Evolutionary conservation across 164 flowering plant genomes (phyloP).

Genomic region (Tetracentron sinense): DNA sequence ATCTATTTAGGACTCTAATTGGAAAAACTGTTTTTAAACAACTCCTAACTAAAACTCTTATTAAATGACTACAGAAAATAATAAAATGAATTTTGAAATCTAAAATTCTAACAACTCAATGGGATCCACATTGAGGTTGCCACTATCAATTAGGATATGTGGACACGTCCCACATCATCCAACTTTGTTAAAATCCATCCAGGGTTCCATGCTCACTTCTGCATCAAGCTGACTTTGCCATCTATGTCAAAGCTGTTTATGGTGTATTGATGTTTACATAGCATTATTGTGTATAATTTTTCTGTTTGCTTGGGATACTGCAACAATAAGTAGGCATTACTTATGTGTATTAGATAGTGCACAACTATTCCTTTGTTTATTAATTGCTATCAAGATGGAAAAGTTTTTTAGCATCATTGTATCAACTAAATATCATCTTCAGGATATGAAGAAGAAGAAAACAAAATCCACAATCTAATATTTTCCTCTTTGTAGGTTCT

Average conservation of each 20-base stretch:
- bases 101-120: too few species aligned
- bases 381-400: not conserved
- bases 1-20: too few species aligned
- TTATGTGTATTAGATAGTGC: not conserved
- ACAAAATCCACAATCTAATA: not conserved
- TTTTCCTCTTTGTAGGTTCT: constrained; percentile 48
- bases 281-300: not conserved
- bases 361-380: not conserved
- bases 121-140: too few species aligned
- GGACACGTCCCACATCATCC: too few species aligned
- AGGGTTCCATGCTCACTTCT: not conserved
- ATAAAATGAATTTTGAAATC: too few species aligned
- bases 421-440: not conserved
- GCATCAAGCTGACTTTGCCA: not conserved
- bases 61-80: too few species aligned
- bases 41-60: too few species aligned
- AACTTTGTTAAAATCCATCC: too few species aligned
- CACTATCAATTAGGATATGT: too few species aligned
- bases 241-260: not conserved
- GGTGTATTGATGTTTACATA: not conserved
- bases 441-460: not conserved
- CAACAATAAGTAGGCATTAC: not conserved
- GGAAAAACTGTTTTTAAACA: too few species aligned
- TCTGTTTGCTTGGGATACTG: not conserved
- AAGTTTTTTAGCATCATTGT: not conserved